These are phyloP conservation scores for Xylariales sp. DNA, from an alignment of 2,329 filamentous ascomycete genomes.

Conservation along the genomic window DNA sequence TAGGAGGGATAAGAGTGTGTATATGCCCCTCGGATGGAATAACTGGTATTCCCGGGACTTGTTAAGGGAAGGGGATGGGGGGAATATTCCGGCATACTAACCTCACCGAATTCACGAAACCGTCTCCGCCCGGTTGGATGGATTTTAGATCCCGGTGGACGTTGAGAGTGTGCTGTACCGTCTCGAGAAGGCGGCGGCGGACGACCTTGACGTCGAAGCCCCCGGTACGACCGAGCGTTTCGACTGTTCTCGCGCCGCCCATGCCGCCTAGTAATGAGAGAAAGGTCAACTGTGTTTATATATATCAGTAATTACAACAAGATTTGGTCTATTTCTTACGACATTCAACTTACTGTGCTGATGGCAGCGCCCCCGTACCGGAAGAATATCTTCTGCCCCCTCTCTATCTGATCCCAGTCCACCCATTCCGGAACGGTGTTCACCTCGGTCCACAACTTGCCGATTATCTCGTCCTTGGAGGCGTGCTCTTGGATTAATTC, in stretches of 20 bases:
- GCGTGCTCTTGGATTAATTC: slow-evolving; percentile 69
- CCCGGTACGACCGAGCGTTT: slow-evolving; percentile 78
- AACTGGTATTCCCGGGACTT: background rate
- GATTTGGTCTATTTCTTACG: background rate
- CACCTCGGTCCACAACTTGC: slow-evolving; percentile 72
- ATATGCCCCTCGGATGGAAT: no score
- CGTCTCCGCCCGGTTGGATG: slow-evolving; percentile 75
- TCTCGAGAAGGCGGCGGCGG: slow-evolving; percentile 72
- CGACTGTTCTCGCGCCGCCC: slow-evolving; percentile 78
- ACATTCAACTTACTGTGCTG: slow-evolving; percentile 61
- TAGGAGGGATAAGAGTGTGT: background rate
- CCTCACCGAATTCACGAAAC: slow-evolving; percentile 70
- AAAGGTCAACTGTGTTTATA: slow-evolving; percentile 59
- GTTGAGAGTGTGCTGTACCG: slow-evolving; percentile 79
- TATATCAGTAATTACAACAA: background rate
- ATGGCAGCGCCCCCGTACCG: slow-evolving; percentile 76
- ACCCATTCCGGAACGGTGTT: slow-evolving; percentile 79
- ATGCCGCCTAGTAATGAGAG: slow-evolving; percentile 74
- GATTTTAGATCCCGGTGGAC: slow-evolving; percentile 73
- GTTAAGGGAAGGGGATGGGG: background rate
- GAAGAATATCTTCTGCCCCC: slow-evolving; percentile 82
- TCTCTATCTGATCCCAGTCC: slow-evolving; percentile 78
- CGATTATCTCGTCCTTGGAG: slow-evolving; percentile 64
- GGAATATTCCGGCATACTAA: background rate
- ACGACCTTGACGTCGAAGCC: slow-evolving; percentile 78